These are phyloP conservation scores for Cucurbitaria berberidis DNA, from an alignment of 2,329 filamentous ascomycete genomes.

Conservation along the genomic window DNA sequence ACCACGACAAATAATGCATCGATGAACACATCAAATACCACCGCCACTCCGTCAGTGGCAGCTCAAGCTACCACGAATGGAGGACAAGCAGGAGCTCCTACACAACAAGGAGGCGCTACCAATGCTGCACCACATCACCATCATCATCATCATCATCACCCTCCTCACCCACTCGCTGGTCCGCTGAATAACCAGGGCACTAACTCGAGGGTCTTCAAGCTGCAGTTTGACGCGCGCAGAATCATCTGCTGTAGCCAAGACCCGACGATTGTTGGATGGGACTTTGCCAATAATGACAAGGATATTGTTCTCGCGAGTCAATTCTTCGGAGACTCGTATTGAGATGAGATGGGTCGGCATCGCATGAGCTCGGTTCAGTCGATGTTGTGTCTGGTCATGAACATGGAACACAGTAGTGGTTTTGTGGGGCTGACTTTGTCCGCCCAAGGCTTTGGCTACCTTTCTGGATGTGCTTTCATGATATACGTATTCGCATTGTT, in stretches of 20 bases:
- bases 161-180: slow-evolving; percentile 33
- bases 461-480: no score
- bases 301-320: slow-evolving; percentile 78
- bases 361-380: no score
- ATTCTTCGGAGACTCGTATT: slow-evolving; percentile 69
- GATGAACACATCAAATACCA: slow-evolving; percentile 1
- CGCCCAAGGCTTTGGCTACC: no score
- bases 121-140: slow-evolving; percentile 27
- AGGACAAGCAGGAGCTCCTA: slow-evolving; percentile 14
- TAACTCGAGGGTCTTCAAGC: slow-evolving; percentile 81
- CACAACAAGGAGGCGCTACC: slow-evolving; percentile 24
- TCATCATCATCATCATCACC: slow-evolving; percentile 42
- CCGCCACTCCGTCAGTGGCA: slow-evolving; percentile 7
- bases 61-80: slow-evolving; percentile 15
- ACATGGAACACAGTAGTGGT: no score
- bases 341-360: neutral
- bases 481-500: no score
- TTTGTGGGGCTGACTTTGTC: no score
- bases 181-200: slow-evolving; percentile 41
- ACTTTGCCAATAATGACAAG: slow-evolving; percentile 87
- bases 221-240: slow-evolving; percentile 91
- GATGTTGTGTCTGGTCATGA: no score
- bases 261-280: slow-evolving; percentile 92
- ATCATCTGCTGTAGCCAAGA: slow-evolving; percentile 96
- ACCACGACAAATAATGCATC: slow-evolving; percentile 20